Evolutionary conservation across 1,284 basidiomycete species (phyloP), one percentile per base, ranked within the genome.

Genomic region (Polyporus tsugae): DNA sequence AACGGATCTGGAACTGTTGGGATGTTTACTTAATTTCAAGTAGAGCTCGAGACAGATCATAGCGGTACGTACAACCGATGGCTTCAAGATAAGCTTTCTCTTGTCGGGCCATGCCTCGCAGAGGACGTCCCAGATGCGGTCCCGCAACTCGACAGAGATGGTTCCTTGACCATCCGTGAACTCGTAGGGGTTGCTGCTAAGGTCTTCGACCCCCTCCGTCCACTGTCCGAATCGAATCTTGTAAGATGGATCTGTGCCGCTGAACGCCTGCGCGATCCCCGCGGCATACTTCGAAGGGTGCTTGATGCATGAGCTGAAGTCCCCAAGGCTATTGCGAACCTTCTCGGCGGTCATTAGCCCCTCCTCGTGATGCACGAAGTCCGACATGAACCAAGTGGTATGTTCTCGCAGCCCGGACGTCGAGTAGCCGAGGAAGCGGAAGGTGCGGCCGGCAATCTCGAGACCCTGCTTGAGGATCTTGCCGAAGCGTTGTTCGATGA

Each of bases 161-260:
- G 90, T 93, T 1, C 93, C 94, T 35, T 89, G 85, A 36, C 94
- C 93, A 73, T 95, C 93, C 0, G 92, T 94, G 75, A 91, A 91
- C 38, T 84, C 76, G 61, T 88, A 82, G 0, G 77, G 78, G 13
- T 84, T 73, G 35, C 70, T 74, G n/a, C 80, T 81, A 4, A 93
- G 77, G 74, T 93, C 91, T 0, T 78, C 77, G 38, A 91, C 81
- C 65, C 83, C 80, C 63, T 86, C 83, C 62, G 86, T 83, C 90
- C 91, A 92, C 72, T 93, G 83, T 55, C 82, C 73, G 13, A 78
- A 77, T 6, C 68, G 68, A 59, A 95, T 87, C 19, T 78, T 77
- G 36, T 94, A 85, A 0, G 91, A 91, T 0, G 89, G 88, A 74
- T 92, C 88, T 0, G 94, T 95, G 0, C 90, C 89, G 0, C 92